These are phyloP conservation scores for Eucalyptus camaldulensis DNA, from an alignment of 345 rosid species.

Conservation along the genomic window DNA sequence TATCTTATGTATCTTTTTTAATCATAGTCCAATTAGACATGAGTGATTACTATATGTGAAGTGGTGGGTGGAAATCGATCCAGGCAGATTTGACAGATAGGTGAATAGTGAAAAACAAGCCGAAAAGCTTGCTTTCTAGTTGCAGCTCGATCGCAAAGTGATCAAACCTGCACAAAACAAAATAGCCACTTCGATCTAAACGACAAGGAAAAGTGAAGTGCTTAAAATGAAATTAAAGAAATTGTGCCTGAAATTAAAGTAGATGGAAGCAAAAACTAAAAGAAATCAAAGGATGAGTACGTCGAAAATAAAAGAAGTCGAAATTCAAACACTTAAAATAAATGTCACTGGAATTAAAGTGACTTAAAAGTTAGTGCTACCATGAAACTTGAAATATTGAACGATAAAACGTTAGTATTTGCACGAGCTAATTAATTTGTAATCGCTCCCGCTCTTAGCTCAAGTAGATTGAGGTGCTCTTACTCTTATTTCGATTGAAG, in stretches of 20 bases:
- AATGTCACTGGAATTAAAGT: neutral
- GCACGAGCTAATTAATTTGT: neutral
- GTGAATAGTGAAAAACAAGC: neutral
- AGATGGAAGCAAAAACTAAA: neutral
- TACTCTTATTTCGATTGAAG: neutral
- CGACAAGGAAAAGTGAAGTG: neutral
- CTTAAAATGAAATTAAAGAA: neutral
- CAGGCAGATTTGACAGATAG: neutral
- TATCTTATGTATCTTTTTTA: neutral
- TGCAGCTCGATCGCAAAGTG: neutral
- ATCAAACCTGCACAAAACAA: neutral
- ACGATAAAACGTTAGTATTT: neutral
- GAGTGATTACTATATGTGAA: neutral
- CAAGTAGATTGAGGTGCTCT: neutral
- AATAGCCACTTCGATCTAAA: neutral
- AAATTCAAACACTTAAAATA: neutral
- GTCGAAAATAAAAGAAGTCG: neutral
- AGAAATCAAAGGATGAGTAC: neutral
- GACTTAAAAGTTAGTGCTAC: neutral
- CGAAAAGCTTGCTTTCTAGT: neutral
- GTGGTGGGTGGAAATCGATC: neutral
- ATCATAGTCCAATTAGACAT: neutral
- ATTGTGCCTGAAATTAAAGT: neutral
- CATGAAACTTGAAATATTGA: neutral
- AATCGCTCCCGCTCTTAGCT: neutral